A percentile compares a stretch with the other conserved stretches of the same genome.
These are phyloP conservation scores for Aphanomyces astaci DNA, from an alignment of 352 stramenopile species.

Conservation along the genomic window DNA sequence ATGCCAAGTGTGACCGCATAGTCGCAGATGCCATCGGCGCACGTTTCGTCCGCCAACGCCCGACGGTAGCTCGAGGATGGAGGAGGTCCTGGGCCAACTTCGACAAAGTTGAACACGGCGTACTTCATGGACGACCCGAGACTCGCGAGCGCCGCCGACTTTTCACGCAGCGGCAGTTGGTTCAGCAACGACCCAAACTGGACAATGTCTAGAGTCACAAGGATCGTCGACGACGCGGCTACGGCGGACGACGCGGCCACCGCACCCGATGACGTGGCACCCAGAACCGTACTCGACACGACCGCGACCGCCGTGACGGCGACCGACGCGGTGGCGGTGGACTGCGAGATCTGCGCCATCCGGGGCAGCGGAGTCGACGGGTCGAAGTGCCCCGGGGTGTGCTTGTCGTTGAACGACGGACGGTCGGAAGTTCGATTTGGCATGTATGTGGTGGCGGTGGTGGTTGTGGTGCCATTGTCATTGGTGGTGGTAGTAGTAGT, in stretches of 20 bases:
- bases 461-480: slow-evolving; percentile 12
- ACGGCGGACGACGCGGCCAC: background rate
- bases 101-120: background rate
- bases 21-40: slow-evolving; percentile 55
- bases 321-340: background rate
- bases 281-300: background rate
- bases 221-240: no score
- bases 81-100: background rate
- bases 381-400: background rate
- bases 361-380: background rate
- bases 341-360: background rate
- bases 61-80: background rate
- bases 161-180: background rate
- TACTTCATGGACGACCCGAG: background rate
- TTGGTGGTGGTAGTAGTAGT: background rate
- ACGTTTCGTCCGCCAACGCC: background rate
- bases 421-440: background rate
- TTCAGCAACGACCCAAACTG: background rate
- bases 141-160: background rate
- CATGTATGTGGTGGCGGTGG: background rate
- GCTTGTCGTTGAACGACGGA: background rate
- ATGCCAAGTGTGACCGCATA: slow-evolving; percentile 69
- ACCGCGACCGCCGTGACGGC: background rate
- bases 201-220: no score
- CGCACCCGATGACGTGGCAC: background rate